Percentiles rank a stretch among this genome's conserved stretches.
Conservation (phyloP, 2,329 filamentous ascomycete genomes). For the Claviceps africana region DNA sequence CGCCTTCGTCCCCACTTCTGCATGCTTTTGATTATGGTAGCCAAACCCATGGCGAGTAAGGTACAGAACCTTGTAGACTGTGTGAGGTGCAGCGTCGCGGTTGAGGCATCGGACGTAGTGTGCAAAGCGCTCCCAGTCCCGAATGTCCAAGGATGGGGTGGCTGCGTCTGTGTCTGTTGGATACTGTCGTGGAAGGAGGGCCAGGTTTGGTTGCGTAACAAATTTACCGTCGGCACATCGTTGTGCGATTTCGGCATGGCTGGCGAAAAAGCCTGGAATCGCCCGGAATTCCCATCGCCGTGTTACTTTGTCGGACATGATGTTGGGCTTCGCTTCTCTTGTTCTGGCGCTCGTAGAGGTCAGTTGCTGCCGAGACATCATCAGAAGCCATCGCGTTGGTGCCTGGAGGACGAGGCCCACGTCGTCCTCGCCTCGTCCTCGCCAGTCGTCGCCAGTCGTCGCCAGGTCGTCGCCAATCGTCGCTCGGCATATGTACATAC, state of each 20-base stretch:
- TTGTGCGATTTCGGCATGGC: conserved; percentile 21
- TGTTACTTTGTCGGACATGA: background rate
- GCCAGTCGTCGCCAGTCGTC: background rate
- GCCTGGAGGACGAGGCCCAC: no score
- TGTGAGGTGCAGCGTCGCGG: conserved; percentile 22
- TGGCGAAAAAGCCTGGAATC: conserved; percentile 26
- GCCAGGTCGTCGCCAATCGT: no score
- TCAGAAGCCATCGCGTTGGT: no score
- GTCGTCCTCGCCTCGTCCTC: background rate
- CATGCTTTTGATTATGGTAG: conserved; percentile 32
- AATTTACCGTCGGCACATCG: conserved; percentile 17
- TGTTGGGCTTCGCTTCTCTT: no score
- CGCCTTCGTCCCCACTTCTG: conserved; percentile 39
- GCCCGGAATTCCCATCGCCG: conserved; percentile 13
- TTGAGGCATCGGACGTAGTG: conserved; percentile 34
- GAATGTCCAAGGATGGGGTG: conserved; percentile 13
- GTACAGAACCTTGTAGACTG: conserved; percentile 39
- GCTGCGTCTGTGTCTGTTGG: conserved; percentile 23
- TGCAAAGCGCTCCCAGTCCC: conserved; percentile 39
- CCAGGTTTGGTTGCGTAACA: conserved; percentile 34
- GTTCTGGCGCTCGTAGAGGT: no score
- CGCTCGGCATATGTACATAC: no score
- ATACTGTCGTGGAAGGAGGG: conserved; percentile 36
- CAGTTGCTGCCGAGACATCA: no score
- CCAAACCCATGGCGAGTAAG: conserved; percentile 46